These are phyloP conservation scores for Begonia masoniana DNA, from an alignment of 306 rosid genomes.

Conservation along the genomic window DNA sequence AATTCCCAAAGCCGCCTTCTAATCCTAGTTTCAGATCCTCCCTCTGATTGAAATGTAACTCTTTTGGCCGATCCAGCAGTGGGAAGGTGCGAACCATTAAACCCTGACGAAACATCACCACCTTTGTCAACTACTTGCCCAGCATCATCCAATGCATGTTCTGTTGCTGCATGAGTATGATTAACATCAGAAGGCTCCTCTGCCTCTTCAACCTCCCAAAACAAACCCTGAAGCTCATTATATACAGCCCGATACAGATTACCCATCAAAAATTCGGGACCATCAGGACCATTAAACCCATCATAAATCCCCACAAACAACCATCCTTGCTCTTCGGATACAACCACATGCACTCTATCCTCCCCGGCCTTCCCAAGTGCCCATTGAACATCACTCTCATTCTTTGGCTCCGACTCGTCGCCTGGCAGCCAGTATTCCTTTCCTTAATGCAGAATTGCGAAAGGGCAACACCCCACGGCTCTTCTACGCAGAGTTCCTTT, in stretches of 20 bases:
- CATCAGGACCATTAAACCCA: conserved; percentile 85
- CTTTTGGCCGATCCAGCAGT: conserved; percentile 27
- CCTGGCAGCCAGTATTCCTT: conserved; percentile 31
- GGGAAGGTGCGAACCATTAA: conserved; percentile 12
- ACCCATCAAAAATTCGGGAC: conserved; percentile 80
- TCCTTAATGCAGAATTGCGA: conserved; percentile 53
- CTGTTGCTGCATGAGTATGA: conserved; percentile 17
- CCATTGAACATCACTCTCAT: conserved; percentile 71
- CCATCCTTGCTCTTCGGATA: conserved; percentile 89
- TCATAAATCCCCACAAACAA: conserved; percentile 83
- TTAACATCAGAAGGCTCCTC: conserved; percentile 16
- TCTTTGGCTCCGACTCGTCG: conserved; percentile 27
- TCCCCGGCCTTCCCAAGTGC: conserved; percentile 88
- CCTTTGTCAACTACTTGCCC: conserved; percentile 6
- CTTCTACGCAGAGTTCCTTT: conserved; percentile 57
- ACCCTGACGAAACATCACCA: conserved; percentile 8
- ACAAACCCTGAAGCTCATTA: conserved; percentile 78
- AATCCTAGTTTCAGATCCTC: conserved; percentile 15
- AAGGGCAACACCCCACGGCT: conserved; percentile 96
- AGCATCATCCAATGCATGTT: conserved; percentile 10
- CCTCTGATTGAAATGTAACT: conserved; percentile 43
- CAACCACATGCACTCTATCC: conserved; percentile 88
- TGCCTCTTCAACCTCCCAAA: conserved; percentile 53
- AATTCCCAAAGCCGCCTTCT: conserved; percentile 73
- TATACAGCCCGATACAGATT: conserved; percentile 70